Evolutionary conservation across 1,139 yeast species (phyloP).

Genomic region (Eremothecium sinecaudum): DNA sequence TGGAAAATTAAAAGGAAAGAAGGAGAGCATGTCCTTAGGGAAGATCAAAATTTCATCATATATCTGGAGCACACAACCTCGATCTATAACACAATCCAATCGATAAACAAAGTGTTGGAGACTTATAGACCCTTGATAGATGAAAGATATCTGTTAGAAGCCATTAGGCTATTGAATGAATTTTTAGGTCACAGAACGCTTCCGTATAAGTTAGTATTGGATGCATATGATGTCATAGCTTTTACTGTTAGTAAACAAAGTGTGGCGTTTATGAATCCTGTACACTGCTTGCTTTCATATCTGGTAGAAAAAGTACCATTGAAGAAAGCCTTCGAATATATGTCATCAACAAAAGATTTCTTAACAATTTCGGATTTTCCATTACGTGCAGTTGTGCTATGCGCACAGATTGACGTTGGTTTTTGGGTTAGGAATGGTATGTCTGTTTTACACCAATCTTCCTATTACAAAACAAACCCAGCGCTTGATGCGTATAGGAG

Average conservation of each 20-base stretch:
- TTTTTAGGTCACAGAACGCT: slow-evolving; percentile 23
- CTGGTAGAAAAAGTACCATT: slow-evolving; percentile 26
- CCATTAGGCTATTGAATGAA: slow-evolving; percentile 34
- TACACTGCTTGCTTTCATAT: slow-evolving; percentile 40
- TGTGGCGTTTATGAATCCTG: slow-evolving; percentile 51
- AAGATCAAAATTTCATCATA: slow-evolving; percentile 41
- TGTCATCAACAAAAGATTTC: slow-evolving; percentile 29
- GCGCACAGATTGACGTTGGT: slow-evolving; percentile 47
- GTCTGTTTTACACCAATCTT: slow-evolving; percentile 41
- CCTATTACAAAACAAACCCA: slow-evolving; percentile 31
- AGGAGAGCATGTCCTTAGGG: slow-evolving; percentile 62
- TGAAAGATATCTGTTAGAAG: slow-evolving; percentile 21
- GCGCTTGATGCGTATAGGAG: slow-evolving; percentile 33
- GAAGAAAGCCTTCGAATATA: slow-evolving; percentile 15
- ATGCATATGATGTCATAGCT: slow-evolving; percentile 25
- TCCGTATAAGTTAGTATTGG: slow-evolving; percentile 21
- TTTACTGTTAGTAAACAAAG: slow-evolving; percentile 42
- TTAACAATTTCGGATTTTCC: slow-evolving; percentile 46
- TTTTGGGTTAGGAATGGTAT: slow-evolving; percentile 63
- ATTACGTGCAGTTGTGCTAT: slow-evolving; percentile 48
- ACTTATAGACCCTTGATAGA: slow-evolving; percentile 19
- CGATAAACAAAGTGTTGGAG: slow-evolving; percentile 35
- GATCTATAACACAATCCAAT: slow-evolving; percentile 39
- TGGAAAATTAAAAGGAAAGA: slow-evolving; percentile 47
- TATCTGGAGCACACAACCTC: slow-evolving; percentile 43